Evolutionary conservation across 805 yeast genomes (phyloP).

Genomic region (Suhomyces sp.): DNA sequence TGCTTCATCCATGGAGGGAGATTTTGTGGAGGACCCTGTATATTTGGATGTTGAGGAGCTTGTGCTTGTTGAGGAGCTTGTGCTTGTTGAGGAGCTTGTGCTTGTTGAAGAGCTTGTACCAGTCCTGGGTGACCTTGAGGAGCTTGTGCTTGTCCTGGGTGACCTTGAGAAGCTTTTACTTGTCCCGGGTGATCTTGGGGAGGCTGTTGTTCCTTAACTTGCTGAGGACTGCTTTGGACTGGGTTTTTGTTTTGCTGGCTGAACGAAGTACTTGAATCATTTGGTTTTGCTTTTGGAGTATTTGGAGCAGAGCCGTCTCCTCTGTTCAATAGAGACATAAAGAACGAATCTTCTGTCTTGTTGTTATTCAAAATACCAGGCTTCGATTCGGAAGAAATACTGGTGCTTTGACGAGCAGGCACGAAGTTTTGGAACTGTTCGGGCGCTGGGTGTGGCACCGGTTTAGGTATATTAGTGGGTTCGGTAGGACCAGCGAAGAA

Average conservation of each 20-base stretch:
- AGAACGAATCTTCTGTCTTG: slow-evolving; percentile 40
- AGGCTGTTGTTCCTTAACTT: not conserved
- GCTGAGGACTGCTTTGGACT: not conserved
- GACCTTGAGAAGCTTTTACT: slow-evolving; percentile 7
- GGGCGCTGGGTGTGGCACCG: not conserved
- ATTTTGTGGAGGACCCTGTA: slow-evolving; percentile 2
- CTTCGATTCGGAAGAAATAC: slow-evolving; percentile 1
- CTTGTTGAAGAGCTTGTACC: slow-evolving; percentile 16
- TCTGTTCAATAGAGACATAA: slow-evolving; percentile 46
- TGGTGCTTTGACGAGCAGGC: not conserved
- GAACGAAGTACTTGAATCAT: not conserved
- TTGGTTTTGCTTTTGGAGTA: not conserved
- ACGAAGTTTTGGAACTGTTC: not conserved
- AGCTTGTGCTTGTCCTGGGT: slow-evolving; percentile 13
- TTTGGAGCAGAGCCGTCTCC: slow-evolving; percentile 14
- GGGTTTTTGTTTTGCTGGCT: not conserved
- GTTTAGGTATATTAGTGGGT: not conserved
- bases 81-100: slow-evolving; percentile 8
- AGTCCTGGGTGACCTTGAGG: slow-evolving; percentile 6
- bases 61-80: slow-evolving; percentile 4
- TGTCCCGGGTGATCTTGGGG: slow-evolving; percentile 7
- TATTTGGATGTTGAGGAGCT: not conserved
- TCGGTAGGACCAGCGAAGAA: slow-evolving; percentile 5
- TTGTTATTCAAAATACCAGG: not conserved
- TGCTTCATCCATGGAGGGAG: slow-evolving; percentile 29